Percentiles rank a stretch among this genome's conserved stretches.
Conservation (phyloP, 108 stramenopile genomes). For the Mayamaea pseudoterrestris region DNA sequence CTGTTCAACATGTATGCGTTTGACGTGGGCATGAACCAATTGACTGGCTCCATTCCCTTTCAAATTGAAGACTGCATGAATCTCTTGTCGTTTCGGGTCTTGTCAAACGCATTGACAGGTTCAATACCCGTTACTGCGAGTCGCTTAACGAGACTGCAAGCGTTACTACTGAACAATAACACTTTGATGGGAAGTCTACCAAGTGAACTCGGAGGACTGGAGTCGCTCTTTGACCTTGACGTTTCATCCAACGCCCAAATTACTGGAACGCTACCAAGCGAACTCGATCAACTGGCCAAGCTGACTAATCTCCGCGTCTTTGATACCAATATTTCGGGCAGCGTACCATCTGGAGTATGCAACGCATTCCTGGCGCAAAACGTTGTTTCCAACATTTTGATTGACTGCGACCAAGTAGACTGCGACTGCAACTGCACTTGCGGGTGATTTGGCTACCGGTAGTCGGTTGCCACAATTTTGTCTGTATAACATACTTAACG, state of each 20-base stretch:
- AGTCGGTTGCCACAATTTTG: too few relatives aligned
- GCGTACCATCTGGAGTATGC: too few relatives aligned
- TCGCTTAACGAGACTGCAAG: not conserved
- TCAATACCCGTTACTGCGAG: too few relatives aligned
- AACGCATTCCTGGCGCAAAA: too few relatives aligned
- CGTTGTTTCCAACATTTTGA: too few relatives aligned
- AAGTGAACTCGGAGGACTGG: not conserved
- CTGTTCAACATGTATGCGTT: slow-evolving; percentile 1
- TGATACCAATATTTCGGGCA: slow-evolving; percentile 18
- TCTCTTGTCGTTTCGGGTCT: not conserved
- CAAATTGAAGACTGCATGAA: not conserved
- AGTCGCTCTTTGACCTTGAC: not conserved
- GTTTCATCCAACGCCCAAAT: slow-evolving; percentile 12
- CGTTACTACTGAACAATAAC: not conserved
- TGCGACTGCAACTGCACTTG: too few relatives aligned
- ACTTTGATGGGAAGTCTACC: not conserved
- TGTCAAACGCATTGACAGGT: slow-evolving; percentile 14
- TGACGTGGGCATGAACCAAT: slow-evolving; percentile 1
- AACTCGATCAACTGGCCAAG: slow-evolving; percentile 14
- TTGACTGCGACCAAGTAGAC: too few relatives aligned
- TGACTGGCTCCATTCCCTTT: slow-evolving; percentile 13
- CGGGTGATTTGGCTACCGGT: too few relatives aligned
- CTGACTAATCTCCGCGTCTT: slow-evolving; percentile 15
- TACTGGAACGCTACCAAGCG: slow-evolving; percentile 25
- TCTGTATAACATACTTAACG: too few relatives aligned